Percentiles rank a stretch among this genome's conserved stretches.
These are phyloP conservation scores for Aulographum hederae DNA, from an alignment of 2,329 filamentous ascomycete genomes.

Conservation along the genomic window DNA sequence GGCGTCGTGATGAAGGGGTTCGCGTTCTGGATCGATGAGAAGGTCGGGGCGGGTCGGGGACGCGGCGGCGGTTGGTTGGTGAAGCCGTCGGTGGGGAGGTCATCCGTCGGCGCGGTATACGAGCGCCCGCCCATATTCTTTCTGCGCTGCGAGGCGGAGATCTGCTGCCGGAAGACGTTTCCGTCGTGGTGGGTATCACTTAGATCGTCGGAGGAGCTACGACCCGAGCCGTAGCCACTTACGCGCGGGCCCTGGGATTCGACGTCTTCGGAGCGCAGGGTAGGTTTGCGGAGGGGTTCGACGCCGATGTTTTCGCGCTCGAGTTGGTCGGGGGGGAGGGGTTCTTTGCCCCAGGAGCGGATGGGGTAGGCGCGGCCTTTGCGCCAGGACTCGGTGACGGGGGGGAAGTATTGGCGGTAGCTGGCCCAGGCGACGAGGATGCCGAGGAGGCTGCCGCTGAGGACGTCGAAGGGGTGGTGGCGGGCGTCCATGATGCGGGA, in stretches of 20 bases:
- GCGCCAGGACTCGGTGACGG: conserved; percentile 33
- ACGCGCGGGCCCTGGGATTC: not conserved
- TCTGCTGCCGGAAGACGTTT: conserved; percentile 1
- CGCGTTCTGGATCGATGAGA: too few species aligned
- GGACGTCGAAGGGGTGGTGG: conserved; percentile 42
- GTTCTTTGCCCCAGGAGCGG: conserved; percentile 34
- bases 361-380: conserved; percentile 42
- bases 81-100: too few species aligned
- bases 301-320: conserved; percentile 1
- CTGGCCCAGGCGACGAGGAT: conserved; percentile 31
- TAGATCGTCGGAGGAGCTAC: too few species aligned
- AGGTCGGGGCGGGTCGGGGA: too few species aligned
- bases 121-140: too few species aligned
- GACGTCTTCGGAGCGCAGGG: too few species aligned
- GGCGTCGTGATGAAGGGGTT: too few species aligned
- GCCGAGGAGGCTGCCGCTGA: conserved; percentile 35
- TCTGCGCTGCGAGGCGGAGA: not conserved
- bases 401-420: conserved; percentile 42
- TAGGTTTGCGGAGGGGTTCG: not conserved
- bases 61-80: too few species aligned
- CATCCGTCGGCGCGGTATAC: too few species aligned
- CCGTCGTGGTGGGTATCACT: not conserved
- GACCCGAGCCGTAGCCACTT: too few species aligned
- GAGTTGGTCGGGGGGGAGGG: conserved; percentile 12
- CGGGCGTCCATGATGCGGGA: conserved; percentile 43